Evolutionary conservation across 768 basidiomycete genomes (phyloP), one percentile per base, ranked within the genome.

Genomic region (Steccherinum ochraceum): DNA sequence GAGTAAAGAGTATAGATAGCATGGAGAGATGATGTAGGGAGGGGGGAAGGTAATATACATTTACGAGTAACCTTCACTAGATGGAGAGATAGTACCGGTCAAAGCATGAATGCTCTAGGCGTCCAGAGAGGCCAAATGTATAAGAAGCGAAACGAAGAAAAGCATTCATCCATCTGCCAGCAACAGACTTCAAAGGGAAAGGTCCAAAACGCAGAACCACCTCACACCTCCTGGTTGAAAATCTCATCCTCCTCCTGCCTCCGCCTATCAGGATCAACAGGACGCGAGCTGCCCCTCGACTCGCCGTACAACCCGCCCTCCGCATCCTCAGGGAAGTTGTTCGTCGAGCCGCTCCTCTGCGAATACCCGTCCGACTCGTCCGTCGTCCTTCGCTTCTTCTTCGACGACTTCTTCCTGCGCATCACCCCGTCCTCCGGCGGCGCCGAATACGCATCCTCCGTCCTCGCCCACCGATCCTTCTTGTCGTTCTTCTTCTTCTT

Each of bases 381-480:
- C 4, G 65, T 53, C 2, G 75, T 71, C 18, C 70, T 72, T 58
- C 68, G 69, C 63, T 78, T 79, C 69, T 79, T 83, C 63, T 78
- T 79, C 69, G 79, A 83, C 71, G 82, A 86, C 74, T 79, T 86
- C 71, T 78, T 87, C 53, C 76, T 58, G 61, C 66, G 48, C 65
- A 63, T 45, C 64, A 68, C 55, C 69, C 72, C 58, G 71, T 79
- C 60, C 45, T 71, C 72, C 1, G 60, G 47, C 7, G 7, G 10
- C 7, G 18, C 18, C 2, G 70, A 72, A 59, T 91, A 86, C 26
- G 89, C 90, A 64, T 93, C 90, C 67, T 90, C 88, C 25, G 89
- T 91, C 66, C 86, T 75, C 52, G 84, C 89, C 85, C 86, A 92
- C 52, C 90, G 73, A 59, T 93, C 90, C 67, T 92, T 91, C 78